Evolutionary conservation across 768 basidiomycete genomes (phyloP).

Genomic region (Phlebiopsis gigantea): DNA sequence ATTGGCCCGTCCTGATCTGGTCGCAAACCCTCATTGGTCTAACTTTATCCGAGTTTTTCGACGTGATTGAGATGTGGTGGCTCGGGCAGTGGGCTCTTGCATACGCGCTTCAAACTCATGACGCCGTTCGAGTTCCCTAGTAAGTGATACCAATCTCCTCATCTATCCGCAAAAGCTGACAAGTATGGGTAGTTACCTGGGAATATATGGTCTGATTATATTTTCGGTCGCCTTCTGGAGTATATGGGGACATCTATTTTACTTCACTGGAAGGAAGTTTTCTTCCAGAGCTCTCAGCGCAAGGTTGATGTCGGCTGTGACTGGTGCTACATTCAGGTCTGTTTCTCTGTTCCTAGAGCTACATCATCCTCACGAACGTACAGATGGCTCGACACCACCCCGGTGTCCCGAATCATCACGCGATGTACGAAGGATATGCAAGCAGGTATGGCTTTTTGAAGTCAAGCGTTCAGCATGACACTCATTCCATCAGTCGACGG

Average conservation of each 20-base stretch:
- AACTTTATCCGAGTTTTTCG: conserved; percentile 19
- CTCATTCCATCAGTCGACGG: conserved; percentile 26
- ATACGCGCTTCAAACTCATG: conserved; percentile 28
- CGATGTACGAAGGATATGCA: conserved; percentile 63
- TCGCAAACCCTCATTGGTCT: conserved; percentile 12
- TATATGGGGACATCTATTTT: conserved; percentile 30
- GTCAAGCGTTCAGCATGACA: no score
- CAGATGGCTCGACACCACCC: conserved; percentile 48
- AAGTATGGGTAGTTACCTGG: conserved; percentile 39
- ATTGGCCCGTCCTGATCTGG: conserved; percentile 29
- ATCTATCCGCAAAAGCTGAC: neutral
- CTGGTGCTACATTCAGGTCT: conserved; percentile 59
- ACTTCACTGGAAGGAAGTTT: conserved; percentile 40
- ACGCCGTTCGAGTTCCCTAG: conserved; percentile 29
- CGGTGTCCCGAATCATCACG: conserved; percentile 52
- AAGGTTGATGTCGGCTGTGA: conserved; percentile 44
- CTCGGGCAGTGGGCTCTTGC: conserved; percentile 41
- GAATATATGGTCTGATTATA: conserved; percentile 23
- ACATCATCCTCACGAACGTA: neutral
- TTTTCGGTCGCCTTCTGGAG: conserved; percentile 28
- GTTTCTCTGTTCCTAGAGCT: conserved; percentile 19
- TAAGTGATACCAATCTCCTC: conserved; percentile 14
- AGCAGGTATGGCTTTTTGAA: conserved; percentile 16
- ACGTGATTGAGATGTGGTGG: conserved; percentile 33
- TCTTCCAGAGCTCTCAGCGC: conserved; percentile 52